Evolutionary conservation across 208 protist species (phyloP).

Genomic region (Spongospora subterranea): DNA sequence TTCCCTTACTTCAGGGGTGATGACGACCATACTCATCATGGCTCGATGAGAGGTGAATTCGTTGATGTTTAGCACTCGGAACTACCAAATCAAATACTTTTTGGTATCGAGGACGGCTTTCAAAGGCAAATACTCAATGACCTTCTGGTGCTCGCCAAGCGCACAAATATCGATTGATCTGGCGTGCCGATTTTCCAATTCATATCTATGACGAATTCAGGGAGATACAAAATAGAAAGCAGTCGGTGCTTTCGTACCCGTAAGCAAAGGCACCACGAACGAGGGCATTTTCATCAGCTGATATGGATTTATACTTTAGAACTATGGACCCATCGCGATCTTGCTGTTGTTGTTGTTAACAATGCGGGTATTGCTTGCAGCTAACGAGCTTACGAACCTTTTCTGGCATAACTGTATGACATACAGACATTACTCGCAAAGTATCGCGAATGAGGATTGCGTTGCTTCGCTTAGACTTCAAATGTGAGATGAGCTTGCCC

Average conservation of each 20-base stretch:
- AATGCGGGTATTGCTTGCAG: no score
- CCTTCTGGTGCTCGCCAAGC: conserved; percentile 25
- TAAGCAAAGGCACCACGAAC: conserved; percentile 38
- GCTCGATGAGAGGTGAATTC: conserved; percentile 58
- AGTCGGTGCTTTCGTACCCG: not conserved
- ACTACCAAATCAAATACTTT: not conserved
- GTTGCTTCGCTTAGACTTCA: not conserved
- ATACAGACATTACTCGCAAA: conserved; percentile 4
- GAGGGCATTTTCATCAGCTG: conserved; percentile 40
- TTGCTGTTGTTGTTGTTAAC: not conserved
- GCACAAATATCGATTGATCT: not conserved
- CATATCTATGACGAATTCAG: not conserved
- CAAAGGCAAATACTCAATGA: not conserved
- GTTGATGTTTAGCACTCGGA: conserved; percentile 45
- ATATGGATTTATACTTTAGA: conserved; percentile 45
- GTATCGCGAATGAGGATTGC: not conserved
- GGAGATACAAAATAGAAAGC: not conserved
- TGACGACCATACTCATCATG: conserved; percentile 58
- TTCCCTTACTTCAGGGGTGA: conserved; percentile 28
- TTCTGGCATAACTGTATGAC: conserved; percentile 45
- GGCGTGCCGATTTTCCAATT: not conserved
- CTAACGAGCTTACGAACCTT: not conserved
- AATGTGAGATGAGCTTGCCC: not conserved
- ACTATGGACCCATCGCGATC: not conserved
- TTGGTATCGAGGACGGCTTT: no score